These are phyloP conservation scores for Pseudisothecium myosuroides DNA, from an alignment of 225 moss, liverwort and hornwort genomes.

Conservation along the genomic window DNA sequence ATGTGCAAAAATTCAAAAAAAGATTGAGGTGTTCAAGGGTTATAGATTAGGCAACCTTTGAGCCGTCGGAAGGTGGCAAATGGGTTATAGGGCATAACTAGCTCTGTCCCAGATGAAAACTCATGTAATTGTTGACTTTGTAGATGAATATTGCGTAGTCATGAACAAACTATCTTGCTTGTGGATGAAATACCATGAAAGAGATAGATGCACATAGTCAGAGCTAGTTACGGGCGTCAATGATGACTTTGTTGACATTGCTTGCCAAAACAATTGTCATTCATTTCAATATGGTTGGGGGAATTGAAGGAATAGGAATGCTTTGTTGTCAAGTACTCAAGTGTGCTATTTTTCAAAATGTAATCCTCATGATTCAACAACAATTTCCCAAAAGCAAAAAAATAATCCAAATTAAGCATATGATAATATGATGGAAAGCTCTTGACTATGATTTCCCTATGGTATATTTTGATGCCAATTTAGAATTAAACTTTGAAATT, in stretches of 20 bases:
- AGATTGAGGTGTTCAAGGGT: too few species aligned
- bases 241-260: background rate
- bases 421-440: background rate
- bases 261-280: background rate
- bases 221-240: background rate
- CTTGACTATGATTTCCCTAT: background rate
- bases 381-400: accelerated
- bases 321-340: background rate
- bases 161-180: too few species aligned
- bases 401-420: background rate
- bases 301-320: background rate
- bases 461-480: background rate
- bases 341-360: background rate
- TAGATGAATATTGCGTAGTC: too few species aligned
- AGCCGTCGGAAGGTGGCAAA: too few species aligned
- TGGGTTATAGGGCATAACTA: too few species aligned
- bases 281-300: accelerated
- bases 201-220: too few species aligned
- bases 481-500: too few species aligned
- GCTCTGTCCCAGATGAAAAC: too few species aligned
- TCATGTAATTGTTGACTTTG: too few species aligned
- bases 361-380: background rate
- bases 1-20: too few species aligned
- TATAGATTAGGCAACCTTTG: too few species aligned
- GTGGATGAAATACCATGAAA: too few species aligned